Percentiles rank a stretch among this genome's conserved stretches.
Conservation (phyloP, 1,139 yeast species). For the Hanseniaspora uvarum region DNA sequence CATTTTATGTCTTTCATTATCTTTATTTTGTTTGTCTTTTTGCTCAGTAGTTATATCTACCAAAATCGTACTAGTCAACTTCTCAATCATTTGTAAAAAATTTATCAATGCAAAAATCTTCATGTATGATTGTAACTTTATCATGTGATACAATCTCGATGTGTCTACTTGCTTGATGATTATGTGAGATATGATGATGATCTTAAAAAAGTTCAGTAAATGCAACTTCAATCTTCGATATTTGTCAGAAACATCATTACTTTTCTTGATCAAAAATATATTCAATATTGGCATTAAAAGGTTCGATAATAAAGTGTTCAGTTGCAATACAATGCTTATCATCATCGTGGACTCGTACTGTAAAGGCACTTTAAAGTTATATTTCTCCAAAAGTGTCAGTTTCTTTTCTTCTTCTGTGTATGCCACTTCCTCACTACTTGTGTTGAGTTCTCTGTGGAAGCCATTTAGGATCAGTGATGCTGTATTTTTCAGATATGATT, state of each 20-base stretch:
- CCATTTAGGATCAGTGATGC: neutral
- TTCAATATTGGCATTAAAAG: neutral
- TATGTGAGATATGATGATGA: constrained; percentile 7
- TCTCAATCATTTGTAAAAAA: constrained; percentile 14
- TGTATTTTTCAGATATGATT: neutral
- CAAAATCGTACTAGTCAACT: constrained; percentile 8
- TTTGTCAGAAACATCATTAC: neutral
- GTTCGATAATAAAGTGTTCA: constrained; percentile 1
- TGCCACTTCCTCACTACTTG: neutral
- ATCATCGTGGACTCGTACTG: constrained; percentile 10
- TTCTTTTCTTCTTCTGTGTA: neutral
- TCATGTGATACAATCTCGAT: constrained; percentile 14
- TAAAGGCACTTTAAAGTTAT: neutral
- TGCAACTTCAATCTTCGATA: neutral
- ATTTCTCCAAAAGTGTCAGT: neutral
- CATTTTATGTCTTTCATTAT: neutral
- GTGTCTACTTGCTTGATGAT: constrained; percentile 10
- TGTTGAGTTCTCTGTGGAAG: neutral
- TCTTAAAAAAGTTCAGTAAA: constrained; percentile 2
- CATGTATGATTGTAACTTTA: constrained; percentile 16
- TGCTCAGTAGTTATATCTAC: constrained; percentile 2
- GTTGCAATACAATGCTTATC: constrained; percentile 1
- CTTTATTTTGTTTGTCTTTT: neutral
- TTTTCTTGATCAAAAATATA: neutral
- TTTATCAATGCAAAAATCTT: constrained; percentile 15